A percentile compares a stretch with the other conserved stretches of the same genome.
Conservation (phyloP, 345 rosid genomes). For the Citrus maxima region DNA sequence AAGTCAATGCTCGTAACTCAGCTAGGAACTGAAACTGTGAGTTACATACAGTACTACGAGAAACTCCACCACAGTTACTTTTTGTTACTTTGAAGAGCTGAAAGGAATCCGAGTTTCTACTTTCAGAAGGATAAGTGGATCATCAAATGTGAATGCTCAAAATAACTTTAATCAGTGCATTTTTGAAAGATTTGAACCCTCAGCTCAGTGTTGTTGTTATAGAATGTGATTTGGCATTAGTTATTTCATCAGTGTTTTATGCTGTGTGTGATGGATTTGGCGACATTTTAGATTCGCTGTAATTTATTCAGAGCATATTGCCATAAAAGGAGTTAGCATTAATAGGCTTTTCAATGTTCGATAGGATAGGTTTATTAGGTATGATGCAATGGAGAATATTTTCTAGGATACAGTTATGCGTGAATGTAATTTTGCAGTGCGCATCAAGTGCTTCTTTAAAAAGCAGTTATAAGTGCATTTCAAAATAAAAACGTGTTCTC, state of each 20-base stretch:
- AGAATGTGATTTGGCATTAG: not conserved
- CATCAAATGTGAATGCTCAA: not conserved
- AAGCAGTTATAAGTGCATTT: not conserved
- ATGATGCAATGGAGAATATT: not conserved
- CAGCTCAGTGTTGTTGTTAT: not conserved
- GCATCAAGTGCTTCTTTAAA: not conserved
- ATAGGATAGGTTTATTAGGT: not conserved
- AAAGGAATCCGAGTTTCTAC: not conserved
- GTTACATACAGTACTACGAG: too few relatives aligned
- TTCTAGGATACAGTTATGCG: not conserved
- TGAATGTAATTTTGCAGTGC: not conserved
- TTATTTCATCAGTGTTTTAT: not conserved
- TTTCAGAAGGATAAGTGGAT: not conserved
- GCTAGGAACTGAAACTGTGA: not conserved
- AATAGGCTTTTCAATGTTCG: not conserved
- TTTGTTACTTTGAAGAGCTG: not conserved
- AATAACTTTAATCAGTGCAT: not conserved
- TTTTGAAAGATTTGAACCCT: not conserved
- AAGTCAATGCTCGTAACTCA: conserved; percentile 6
- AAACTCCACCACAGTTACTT: too few relatives aligned
- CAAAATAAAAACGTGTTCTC: not conserved
- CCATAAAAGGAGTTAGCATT: not conserved
- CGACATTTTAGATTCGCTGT: not conserved
- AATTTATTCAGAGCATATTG: not conserved
- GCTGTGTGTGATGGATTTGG: not conserved